These are phyloP conservation scores for Berberis vulgaris DNA, from an alignment of 164 flowering plant genomes.

Conservation along the genomic window DNA sequence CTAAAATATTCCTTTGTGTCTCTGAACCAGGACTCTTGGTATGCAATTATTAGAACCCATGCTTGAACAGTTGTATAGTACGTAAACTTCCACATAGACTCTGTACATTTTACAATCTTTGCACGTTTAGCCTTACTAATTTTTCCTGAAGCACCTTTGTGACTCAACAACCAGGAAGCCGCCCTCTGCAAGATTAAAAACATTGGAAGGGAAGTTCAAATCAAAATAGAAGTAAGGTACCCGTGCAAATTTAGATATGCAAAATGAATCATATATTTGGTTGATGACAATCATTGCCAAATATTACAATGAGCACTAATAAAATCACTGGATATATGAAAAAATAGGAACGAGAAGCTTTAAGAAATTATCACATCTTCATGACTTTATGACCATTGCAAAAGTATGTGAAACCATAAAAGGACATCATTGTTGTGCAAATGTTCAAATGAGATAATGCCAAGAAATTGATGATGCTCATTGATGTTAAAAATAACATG, in stretches of 20 bases:
- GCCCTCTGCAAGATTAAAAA: constrained; percentile 37
- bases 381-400: no score
- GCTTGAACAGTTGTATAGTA: constrained; percentile 64
- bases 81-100: constrained; percentile 88
- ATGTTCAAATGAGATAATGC: not conserved
- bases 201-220: not conserved
- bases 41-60: constrained; percentile 37
- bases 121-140: constrained; percentile 31
- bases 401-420: no score
- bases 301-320: not conserved
- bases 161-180: constrained; percentile 37
- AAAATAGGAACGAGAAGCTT: not conserved
- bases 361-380: no score
- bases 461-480: not conserved
- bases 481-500: no score
- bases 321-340: not conserved
- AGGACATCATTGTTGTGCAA: no score
- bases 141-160: constrained; percentile 30
- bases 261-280: not conserved
- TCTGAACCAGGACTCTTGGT: constrained; percentile 69
- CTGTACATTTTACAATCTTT: constrained; percentile 71
- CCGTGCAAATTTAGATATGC: no score
- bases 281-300: not conserved
- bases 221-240: not conserved
- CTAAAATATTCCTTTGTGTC: constrained; percentile 50